Base-by-base conservation (phyloP, 129 eudicot genomes). In the Flaveria linearis region DNA sequence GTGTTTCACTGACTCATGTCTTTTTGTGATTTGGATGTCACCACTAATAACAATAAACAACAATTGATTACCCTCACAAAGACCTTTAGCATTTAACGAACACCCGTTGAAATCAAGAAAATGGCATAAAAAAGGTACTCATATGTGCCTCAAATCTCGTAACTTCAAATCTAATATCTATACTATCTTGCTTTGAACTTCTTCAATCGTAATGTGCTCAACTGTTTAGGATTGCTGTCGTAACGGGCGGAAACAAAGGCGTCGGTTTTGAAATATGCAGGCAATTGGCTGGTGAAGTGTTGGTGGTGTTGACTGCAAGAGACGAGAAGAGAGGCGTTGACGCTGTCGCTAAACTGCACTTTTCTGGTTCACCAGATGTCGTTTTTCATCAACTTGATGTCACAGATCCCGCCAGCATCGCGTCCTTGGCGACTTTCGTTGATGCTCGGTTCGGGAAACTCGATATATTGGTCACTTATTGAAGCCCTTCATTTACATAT, bases 161-260 rank as follows among this genome's bases (percentile, higher is more conserved):
- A 26, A 42, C 9, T 9, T 42, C 1, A 6, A 42, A 42, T 28
- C 33, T 28, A 28, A 28, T 28, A 42, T 42, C 47, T 42, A 42
- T 7, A 42, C 47, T 7, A 42, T 42, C 47, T 42, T 42, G 11
- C 9, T 42, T 42, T 7, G 33, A 28, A 3, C 33, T 28, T 28
- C 33, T 28, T 28, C 33, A 28, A 28, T 28, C 33, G 33, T 28
- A 28, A 28, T 28, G 4, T 28, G 7, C 47, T 42, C 47, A 42
- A 64, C 13, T 69, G 41, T 15, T 14, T 41, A 76, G 80, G 74
- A 22, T 76, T 14, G 80, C 74, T 36, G 73, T 76, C 67, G 74
- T 76, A 47, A 84, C 87, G 18, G 87, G 87, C 60, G 85, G 85
- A 23, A 84, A 84, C 76, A 84, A 84, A 84, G 87, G 87, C 45